Conservation (phyloP, 164 flowering plant species). For the Platanus orientalis region DNA sequence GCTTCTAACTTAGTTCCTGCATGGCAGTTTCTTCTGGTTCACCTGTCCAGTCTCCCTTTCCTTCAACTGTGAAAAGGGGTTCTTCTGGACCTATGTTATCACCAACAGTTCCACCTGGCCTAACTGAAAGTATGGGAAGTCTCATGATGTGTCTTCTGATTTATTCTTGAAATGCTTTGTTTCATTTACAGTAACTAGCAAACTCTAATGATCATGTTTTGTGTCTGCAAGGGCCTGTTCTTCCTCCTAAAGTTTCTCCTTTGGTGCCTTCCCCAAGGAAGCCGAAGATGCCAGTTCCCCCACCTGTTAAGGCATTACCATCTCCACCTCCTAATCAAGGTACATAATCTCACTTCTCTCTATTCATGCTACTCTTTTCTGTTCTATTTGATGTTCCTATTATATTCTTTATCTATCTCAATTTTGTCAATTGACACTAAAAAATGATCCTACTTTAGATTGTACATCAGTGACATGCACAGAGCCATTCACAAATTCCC, state of each 20-base stretch:
- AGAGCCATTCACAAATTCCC: conserved; percentile 68
- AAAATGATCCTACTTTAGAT: conserved; percentile 34
- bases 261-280: conserved; percentile 25
- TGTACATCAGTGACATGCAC: conserved; percentile 50
- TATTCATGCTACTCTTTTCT: background rate
- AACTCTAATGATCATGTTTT: conserved; percentile 3
- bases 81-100: conserved; percentile 38
- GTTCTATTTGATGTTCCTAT: background rate
- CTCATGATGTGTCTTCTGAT: background rate
- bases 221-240: conserved; percentile 24
- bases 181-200: conserved; percentile 1
- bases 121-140: conserved; percentile 26
- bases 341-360: conserved; percentile 12
- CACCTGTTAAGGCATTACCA: conserved; percentile 45
- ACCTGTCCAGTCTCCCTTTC: conserved; percentile 30
- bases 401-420: background rate
- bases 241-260: conserved; percentile 37
- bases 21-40: conserved; percentile 31
- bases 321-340: conserved; percentile 85
- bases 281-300: conserved; percentile 26
- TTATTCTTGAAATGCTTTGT: conserved; percentile 7
- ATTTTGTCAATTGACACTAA: conserved; percentile 1
- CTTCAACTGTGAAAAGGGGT: conserved; percentile 29
- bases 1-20: conserved; percentile 8
- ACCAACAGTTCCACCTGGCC: conserved; percentile 24